Evolutionary conservation across 2,329 filamentous ascomycete genomes (phyloP).

Genomic region (Aspergillus sp.): DNA sequence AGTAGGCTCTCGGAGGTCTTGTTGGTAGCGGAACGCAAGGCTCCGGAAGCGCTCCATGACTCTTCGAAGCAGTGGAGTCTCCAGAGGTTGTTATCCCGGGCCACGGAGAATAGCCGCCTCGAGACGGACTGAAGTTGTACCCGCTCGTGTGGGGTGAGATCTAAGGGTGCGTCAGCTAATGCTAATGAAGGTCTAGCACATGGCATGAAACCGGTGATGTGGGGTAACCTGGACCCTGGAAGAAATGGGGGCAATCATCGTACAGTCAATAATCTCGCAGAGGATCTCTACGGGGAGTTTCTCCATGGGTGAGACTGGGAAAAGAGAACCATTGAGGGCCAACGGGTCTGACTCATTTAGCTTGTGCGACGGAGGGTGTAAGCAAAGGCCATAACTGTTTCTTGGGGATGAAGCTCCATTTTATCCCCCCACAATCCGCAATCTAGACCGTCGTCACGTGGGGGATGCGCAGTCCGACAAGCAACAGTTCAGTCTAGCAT

Average conservation of each 20-base stretch:
- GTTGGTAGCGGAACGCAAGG: conserved; percentile 22
- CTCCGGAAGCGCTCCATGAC: conserved; percentile 64
- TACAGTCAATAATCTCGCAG: conserved; percentile 64
- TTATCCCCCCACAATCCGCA: conserved; percentile 18
- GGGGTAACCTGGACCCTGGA: conserved; percentile 13
- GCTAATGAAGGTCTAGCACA: conserved; percentile 22
- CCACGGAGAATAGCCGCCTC: conserved; percentile 64
- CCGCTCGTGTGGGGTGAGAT: conserved; percentile 65
- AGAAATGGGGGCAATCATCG: conserved; percentile 33
- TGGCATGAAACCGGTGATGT: conserved; percentile 9
- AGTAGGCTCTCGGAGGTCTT: conserved; percentile 51
- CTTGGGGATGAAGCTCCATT: conserved; percentile 6
- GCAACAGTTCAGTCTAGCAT: neutral
- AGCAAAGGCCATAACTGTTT: conserved; percentile 8
- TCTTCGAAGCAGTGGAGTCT: conserved; percentile 70
- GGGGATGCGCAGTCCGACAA: neutral
- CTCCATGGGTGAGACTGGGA: conserved; percentile 44
- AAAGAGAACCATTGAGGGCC: conserved; percentile 31
- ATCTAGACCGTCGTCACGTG: conserved; percentile 20
- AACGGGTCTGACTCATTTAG: conserved; percentile 14
- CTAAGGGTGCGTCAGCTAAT: conserved; percentile 41
- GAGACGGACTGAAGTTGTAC: conserved; percentile 70
- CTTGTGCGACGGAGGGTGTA: conserved; percentile 10
- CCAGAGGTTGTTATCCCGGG: conserved; percentile 77
- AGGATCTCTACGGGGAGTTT: conserved; percentile 66